Percentiles rank a stretch among this genome's conserved stretches.
These are phyloP conservation scores for Zalerion maritima DNA, from an alignment of 495 filamentous ascomycete species.

Conservation along the genomic window DNA sequence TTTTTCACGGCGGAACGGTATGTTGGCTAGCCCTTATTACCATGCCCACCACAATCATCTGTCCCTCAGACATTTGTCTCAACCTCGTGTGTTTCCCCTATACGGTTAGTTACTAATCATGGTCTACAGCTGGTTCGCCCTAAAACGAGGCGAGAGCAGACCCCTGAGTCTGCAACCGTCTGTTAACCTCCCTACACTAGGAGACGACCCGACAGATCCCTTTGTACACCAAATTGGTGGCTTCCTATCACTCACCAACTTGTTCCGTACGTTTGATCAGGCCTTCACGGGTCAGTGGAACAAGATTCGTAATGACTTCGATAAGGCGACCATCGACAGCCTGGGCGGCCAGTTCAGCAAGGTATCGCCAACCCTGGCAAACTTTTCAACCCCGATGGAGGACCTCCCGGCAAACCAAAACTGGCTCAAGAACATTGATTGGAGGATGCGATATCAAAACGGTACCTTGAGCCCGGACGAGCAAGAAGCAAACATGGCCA, in stretches of 20 bases:
- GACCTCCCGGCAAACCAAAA: conserved; percentile 62
- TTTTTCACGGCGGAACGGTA: conserved; percentile 60
- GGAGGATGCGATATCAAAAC: conserved; percentile 47
- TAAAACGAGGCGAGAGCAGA: conserved; percentile 60
- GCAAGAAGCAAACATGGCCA: conserved; percentile 44
- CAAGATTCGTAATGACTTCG: conserved; percentile 44
- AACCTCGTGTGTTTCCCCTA: too few relatives aligned
- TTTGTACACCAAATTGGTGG: conserved; percentile 35
- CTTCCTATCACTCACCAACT: conserved; percentile 49
- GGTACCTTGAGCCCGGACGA: conserved; percentile 27
- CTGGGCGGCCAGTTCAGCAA: conserved; percentile 54
- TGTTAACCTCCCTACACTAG: conserved; percentile 50
- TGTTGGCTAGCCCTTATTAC: too few relatives aligned
- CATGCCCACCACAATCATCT: too few relatives aligned
- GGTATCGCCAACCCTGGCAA: conserved; percentile 45
- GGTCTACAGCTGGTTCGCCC: conserved; percentile 45
- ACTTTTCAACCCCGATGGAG: conserved; percentile 50
- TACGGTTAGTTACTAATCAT: too few relatives aligned
- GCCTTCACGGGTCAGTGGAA: conserved; percentile 58
- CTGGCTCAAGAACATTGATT: conserved; percentile 73
- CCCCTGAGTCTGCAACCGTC: conserved; percentile 41
- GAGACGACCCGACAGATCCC: conserved; percentile 45
- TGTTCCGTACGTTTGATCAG: conserved; percentile 63
- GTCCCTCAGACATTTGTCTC: too few relatives aligned
- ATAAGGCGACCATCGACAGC: conserved; percentile 39